These are phyloP conservation scores for Magnolia sinica DNA, from an alignment of 164 flowering plant genomes.

Conservation along the genomic window DNA sequence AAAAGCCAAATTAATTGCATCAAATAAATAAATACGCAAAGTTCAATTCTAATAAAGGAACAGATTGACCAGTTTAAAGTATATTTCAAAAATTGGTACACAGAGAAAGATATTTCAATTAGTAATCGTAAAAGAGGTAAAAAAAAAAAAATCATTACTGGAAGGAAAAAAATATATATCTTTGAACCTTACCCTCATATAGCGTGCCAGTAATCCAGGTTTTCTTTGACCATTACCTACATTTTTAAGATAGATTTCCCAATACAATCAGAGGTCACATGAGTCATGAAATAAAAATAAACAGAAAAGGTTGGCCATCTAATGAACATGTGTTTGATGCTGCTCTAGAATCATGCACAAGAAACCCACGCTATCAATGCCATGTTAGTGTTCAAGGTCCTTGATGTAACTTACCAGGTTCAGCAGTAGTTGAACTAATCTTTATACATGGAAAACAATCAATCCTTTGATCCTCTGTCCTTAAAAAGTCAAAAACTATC, in stretches of 20 bases:
- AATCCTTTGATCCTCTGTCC: constrained; percentile 77
- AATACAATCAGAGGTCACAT: constrained; percentile 14
- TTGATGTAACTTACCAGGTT: constrained; percentile 45
- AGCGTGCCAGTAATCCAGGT: constrained; percentile 75
- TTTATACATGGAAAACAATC: constrained; percentile 95
- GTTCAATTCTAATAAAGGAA: no score
- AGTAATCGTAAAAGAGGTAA: no score
- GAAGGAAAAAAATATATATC: neutral
- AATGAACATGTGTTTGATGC: neutral
- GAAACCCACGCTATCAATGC: neutral
- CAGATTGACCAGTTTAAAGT: no score
- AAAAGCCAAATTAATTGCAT: no score
- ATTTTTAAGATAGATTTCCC: constrained; percentile 18
- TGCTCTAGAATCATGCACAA: neutral
- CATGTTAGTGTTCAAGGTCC: neutral
- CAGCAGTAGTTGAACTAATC: constrained; percentile 34
- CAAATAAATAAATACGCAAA: no score
- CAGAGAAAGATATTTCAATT: no score
- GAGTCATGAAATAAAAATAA: neutral
- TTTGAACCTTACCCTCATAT: constrained; percentile 66
- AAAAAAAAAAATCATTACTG: neutral
- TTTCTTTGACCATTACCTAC: constrained; percentile 54
- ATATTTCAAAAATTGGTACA: no score
- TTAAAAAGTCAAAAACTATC: constrained; percentile 78
- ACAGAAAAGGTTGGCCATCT: neutral